These are phyloP conservation scores for Talaromyces trachyspermus DNA, from an alignment of 495 filamentous ascomycete genomes.

Conservation along the genomic window DNA sequence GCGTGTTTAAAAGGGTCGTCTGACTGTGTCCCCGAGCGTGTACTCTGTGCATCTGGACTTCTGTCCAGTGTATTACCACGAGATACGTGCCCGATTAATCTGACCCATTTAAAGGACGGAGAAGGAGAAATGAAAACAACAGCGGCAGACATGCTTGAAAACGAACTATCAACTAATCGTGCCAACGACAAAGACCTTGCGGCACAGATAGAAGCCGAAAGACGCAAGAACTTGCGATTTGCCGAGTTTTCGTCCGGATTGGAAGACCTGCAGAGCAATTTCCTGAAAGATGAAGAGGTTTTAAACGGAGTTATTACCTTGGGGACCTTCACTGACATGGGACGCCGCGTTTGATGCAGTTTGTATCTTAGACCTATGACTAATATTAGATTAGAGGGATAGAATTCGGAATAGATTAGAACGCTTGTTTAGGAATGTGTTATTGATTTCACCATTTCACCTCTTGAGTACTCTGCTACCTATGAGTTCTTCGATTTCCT, in stretches of 20 bases:
- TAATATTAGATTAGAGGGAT: too few relatives aligned
- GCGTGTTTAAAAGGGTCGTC: conserved; percentile 69
- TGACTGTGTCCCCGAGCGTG: conserved; percentile 67
- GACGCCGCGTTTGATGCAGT: not conserved
- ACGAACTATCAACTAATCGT: not conserved
- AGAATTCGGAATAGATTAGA: too few relatives aligned
- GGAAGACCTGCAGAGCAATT: conserved; percentile 21
- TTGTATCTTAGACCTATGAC: not conserved
- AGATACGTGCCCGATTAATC: not conserved
- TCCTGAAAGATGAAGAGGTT: conserved; percentile 11
- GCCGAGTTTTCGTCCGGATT: conserved; percentile 32
- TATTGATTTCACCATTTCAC: too few relatives aligned
- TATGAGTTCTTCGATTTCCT: too few relatives aligned
- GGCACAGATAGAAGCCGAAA: conserved; percentile 2
- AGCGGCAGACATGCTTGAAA: not conserved
- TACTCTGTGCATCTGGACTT: conserved; percentile 52
- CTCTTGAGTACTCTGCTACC: too few relatives aligned
- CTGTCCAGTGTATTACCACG: not conserved
- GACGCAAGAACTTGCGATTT: not conserved
- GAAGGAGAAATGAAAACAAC: too few relatives aligned
- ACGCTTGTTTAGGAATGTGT: too few relatives aligned
- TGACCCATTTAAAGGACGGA: not conserved
- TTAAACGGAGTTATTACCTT: not conserved
- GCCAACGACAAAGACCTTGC: not conserved
- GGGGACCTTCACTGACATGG: conserved; percentile 1